Evolutionary conservation across 1,284 basidiomycete genomes (phyloP).

Genomic region (Ganoderma sinense): DNA sequence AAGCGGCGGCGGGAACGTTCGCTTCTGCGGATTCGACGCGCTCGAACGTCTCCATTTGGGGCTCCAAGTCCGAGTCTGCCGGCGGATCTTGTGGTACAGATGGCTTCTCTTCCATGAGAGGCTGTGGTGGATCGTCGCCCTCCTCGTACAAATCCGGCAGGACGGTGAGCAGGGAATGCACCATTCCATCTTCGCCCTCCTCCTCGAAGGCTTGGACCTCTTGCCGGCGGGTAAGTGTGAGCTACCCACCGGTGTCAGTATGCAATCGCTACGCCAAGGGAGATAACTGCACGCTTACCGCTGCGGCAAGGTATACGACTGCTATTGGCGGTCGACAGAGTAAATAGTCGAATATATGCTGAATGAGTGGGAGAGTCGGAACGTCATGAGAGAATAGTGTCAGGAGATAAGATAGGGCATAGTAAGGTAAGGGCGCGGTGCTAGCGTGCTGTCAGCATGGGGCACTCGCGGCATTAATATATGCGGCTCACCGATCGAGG

Average conservation of each 20-base stretch:
- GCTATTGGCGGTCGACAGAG: constrained; percentile 83
- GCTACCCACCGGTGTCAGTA: constrained; percentile 44
- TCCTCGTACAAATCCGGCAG: constrained; percentile 71
- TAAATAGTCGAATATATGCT: constrained; percentile 90
- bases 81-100: neutral
- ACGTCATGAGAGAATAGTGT: constrained; percentile 93
- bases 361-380: constrained; percentile 83
- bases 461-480: neutral
- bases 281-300: constrained; percentile 56
- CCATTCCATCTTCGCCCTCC: constrained; percentile 81
- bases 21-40: neutral
- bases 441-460: constrained; percentile 37
- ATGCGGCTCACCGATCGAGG: constrained; percentile 63
- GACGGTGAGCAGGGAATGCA: constrained; percentile 82
- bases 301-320: constrained; percentile 83
- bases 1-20: neutral
- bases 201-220: constrained; percentile 62
- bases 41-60: constrained; percentile 17
- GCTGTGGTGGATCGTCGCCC: constrained; percentile 28
- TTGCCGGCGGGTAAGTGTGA: constrained; percentile 66
- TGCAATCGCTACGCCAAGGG: neutral
- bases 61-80: neutral
- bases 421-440: constrained; percentile 79
- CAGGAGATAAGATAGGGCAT: constrained; percentile 89
- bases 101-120: neutral